Evolutionary conservation across 192 early-diverging fungal genomes (phyloP).

Genomic region (Coemansia sp.): DNA sequence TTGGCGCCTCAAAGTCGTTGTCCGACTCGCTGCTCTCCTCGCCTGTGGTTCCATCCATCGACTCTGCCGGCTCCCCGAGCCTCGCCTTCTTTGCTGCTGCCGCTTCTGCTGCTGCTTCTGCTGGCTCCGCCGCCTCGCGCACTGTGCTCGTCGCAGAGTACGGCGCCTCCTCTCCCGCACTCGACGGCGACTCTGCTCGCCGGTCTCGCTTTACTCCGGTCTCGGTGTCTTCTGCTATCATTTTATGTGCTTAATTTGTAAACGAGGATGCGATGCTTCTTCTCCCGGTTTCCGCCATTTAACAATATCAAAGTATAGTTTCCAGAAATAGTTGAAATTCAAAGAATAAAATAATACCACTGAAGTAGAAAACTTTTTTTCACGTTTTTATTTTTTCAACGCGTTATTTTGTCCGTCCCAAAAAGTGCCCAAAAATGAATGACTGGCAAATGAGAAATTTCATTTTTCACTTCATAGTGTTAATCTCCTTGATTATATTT

Average conservation of each 20-base stretch:
- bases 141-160: slow-evolving; percentile 1
- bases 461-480: too few relatives aligned
- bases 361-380: too few relatives aligned
- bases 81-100: not conserved
- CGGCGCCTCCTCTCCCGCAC: not conserved
- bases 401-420: too few relatives aligned
- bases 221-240: not conserved
- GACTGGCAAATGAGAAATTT: too few relatives aligned
- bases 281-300: too few relatives aligned
- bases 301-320: too few relatives aligned
- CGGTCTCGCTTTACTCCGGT: not conserved
- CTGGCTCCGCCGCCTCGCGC: not conserved
- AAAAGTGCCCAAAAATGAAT: too few relatives aligned
- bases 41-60: not conserved
- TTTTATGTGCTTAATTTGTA: not conserved
- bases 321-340: too few relatives aligned
- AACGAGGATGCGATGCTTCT: too few relatives aligned
- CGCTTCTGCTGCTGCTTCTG: not conserved
- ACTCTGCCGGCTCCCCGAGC: not conserved
- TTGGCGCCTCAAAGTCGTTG: slow-evolving; percentile 24
- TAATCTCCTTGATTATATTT: too few relatives aligned
- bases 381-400: too few relatives aligned
- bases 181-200: not conserved
- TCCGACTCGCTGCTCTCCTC: slow-evolving; percentile 18
- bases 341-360: too few relatives aligned